A percentile compares a stretch with the other conserved stretches of the same genome.
These are phyloP conservation scores for Jamesozyma piceae DNA, from an alignment of 805 yeast genomes.

Conservation along the genomic window DNA sequence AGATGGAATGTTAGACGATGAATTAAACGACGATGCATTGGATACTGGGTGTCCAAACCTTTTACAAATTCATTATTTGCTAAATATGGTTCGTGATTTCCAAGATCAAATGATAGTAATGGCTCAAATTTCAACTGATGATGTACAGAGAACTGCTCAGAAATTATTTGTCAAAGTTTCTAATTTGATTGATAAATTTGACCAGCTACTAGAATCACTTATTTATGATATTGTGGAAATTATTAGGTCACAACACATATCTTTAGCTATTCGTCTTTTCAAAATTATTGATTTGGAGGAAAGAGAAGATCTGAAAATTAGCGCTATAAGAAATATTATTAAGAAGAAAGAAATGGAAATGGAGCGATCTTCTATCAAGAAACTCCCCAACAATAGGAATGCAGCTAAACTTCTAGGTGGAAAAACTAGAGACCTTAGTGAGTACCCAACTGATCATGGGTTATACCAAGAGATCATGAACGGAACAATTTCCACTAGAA, in stretches of 20 bases:
- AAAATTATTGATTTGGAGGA: constrained; percentile 77
- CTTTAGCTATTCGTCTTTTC: constrained; percentile 60
- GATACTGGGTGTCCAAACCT: constrained; percentile 45
- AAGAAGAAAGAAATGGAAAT: constrained; percentile 25
- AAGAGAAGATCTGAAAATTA: constrained; percentile 57
- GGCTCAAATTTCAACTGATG: constrained; percentile 46
- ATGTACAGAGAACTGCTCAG: constrained; percentile 56
- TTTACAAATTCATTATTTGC: constrained; percentile 56
- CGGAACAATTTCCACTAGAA: constrained; percentile 37
- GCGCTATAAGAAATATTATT: constrained; percentile 27
- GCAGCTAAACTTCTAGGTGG: constrained; percentile 11
- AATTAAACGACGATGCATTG: constrained; percentile 22
- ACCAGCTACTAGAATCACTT: constrained; percentile 51
- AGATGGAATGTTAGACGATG: constrained; percentile 43
- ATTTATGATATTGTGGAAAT: constrained; percentile 64
- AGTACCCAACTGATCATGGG: constrained; percentile 26
- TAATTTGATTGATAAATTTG: constrained; percentile 48
- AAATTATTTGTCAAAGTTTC: constrained; percentile 30
- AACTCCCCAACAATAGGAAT: constrained; percentile 19
- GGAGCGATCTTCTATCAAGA: constrained; percentile 22
- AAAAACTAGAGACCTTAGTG: constrained; percentile 5
- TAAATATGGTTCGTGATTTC: constrained; percentile 67
- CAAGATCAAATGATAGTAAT: constrained; percentile 62
- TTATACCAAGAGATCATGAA: constrained; percentile 33
- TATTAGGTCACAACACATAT: constrained; percentile 55